Evolutionary conservation across 2,329 filamentous ascomycete genomes (phyloP).

Genomic region (Colletotrichum euphorbiae): DNA sequence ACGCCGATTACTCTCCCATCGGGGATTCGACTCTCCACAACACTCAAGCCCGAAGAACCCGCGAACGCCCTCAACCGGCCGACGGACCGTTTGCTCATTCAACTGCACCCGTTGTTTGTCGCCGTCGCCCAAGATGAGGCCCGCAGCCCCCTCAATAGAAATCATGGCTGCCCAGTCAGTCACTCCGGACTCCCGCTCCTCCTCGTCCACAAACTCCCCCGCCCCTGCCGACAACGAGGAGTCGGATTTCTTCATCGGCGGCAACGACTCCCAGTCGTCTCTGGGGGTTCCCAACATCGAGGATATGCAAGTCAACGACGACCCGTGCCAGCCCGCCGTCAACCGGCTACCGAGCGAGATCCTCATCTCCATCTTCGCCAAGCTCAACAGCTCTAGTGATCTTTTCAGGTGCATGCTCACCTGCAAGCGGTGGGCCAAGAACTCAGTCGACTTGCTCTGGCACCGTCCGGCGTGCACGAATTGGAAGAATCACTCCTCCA

Average conservation of each 20-base stretch:
- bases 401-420: conserved; percentile 91
- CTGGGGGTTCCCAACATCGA: conserved; percentile 83
- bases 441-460: conserved; percentile 94
- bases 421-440: conserved; percentile 92
- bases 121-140: conserved; percentile 42
- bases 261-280: conserved; percentile 94
- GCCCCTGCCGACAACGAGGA: conserved; percentile 85
- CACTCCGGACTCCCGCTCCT: conserved; percentile 63
- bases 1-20: conserved; percentile 3
- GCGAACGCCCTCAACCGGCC: conserved; percentile 23
- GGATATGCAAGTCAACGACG: conserved; percentile 76
- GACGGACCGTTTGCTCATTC: conserved; percentile 19
- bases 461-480: conserved; percentile 91
- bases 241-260: conserved; percentile 89
- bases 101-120: conserved; percentile 4
- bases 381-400: conserved; percentile 80
- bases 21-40: conserved; percentile 34
- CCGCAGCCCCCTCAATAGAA: conserved; percentile 45
- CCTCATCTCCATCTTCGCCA: conserved; percentile 91
- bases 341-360: conserved; percentile 92
- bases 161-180: conserved; percentile 43
- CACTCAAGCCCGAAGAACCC: conserved; percentile 24
- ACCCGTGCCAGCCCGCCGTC: conserved; percentile 80
- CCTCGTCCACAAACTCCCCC: conserved; percentile 80
- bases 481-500: conserved; percentile 83